Evolutionary conservation across 148 eudicot genomes (phyloP).

Genomic region (Rheum nobile): DNA sequence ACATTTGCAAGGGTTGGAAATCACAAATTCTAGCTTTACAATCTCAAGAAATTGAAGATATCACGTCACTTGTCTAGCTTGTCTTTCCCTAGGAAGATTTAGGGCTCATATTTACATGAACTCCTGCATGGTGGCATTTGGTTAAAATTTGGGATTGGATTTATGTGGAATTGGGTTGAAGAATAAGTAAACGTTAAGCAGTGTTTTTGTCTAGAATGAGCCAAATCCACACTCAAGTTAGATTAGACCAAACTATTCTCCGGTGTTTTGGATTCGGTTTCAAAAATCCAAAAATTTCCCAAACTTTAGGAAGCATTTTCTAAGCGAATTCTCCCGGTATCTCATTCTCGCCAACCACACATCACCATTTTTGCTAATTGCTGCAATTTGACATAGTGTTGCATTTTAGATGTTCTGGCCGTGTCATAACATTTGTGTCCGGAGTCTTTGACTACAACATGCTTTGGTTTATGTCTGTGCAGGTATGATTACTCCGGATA

Average conservation of each 20-base stretch:
- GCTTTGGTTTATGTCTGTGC: conserved; percentile 26
- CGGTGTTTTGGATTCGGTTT: neutral
- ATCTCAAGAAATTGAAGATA: neutral
- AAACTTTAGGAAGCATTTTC: neutral
- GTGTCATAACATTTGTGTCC: neutral
- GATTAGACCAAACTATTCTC: neutral
- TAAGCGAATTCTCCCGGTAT: neutral
- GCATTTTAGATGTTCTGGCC: neutral
- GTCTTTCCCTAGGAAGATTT: neutral
- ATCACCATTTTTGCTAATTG: neutral
- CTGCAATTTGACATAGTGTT: neutral
- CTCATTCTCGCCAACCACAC: neutral
- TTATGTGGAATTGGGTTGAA: neutral
- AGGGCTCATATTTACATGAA: neutral
- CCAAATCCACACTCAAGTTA: neutral
- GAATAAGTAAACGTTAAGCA: neutral
- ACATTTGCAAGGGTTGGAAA: neutral
- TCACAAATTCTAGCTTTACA: neutral
- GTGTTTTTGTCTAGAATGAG: neutral
- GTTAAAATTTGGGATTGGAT: neutral
- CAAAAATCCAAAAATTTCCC: neutral
- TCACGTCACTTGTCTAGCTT: neutral
- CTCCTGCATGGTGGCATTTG: neutral
- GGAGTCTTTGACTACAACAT: neutral
- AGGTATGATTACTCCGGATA: conserved; percentile 98